These are phyloP conservation scores for Neofusicoccum parvum DNA, from an alignment of 2,329 filamentous ascomycete species.

Conservation along the genomic window DNA sequence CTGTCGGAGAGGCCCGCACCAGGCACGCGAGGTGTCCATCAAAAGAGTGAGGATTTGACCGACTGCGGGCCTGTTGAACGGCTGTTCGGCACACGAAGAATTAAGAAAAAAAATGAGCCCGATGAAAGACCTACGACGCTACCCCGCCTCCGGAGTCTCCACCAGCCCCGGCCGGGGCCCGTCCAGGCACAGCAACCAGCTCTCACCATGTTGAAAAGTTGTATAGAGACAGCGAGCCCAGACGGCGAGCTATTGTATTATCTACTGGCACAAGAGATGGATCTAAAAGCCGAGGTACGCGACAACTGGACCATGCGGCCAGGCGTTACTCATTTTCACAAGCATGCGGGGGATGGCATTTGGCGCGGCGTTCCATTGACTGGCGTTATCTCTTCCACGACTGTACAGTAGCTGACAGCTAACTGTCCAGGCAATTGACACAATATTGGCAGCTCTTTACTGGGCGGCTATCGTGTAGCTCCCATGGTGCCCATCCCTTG, in stretches of 20 bases:
- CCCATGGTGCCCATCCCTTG: background rate
- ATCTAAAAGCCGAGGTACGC: background rate
- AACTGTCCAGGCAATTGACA: background rate
- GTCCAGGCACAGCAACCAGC: background rate
- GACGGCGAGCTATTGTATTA: background rate
- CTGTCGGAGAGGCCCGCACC: conserved; percentile 15
- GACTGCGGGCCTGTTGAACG: background rate
- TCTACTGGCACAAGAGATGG: background rate
- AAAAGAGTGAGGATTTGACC: conserved; percentile 14
- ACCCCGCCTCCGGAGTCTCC: too few species aligned
- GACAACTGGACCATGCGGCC: background rate
- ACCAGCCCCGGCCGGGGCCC: too few species aligned
- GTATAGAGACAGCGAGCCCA: background rate
- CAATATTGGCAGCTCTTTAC: background rate
- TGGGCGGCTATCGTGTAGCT: background rate
- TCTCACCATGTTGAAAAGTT: background rate
- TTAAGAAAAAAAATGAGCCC: background rate
- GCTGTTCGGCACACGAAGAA: background rate
- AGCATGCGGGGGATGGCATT: background rate
- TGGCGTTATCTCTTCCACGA: background rate
- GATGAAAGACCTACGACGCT: too few species aligned
- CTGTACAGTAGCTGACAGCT: background rate
- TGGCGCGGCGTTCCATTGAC: background rate
- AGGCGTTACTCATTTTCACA: background rate
- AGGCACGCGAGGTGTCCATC: conserved; percentile 8